phyloP scores from a whole-genome alignment of 441 rosid species.

The Metrosideros polymorpha region DNA sequence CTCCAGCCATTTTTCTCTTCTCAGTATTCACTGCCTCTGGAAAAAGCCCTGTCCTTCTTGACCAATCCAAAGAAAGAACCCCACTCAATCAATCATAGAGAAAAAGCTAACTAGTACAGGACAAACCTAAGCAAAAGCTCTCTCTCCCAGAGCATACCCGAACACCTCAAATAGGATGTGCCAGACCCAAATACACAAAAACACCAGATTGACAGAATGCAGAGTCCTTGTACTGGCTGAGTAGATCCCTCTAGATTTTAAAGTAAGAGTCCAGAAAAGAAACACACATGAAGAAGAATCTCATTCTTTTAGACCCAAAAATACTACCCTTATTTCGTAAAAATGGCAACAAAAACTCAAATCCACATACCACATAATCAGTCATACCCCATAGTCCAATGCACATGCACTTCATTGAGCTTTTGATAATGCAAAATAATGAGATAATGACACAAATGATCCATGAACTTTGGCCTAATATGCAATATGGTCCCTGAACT shows the following conservation, averaged over 20 bases:
- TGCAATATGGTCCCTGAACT: no score
- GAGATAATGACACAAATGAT: no score
- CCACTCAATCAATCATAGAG: not conserved
- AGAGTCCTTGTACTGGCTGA: not conserved
- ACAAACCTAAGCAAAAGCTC: not conserved
- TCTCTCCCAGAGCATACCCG: not conserved
- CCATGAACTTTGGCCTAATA: no score
- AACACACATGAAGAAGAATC: not conserved
- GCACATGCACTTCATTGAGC: not conserved
- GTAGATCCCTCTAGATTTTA: not conserved
- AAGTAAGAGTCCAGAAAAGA: not conserved
- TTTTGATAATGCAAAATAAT: not conserved
- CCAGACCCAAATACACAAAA: not conserved
- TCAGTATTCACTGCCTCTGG: not conserved
- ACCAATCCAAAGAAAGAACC: not conserved
- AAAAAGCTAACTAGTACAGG: not conserved
- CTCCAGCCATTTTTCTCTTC: not conserved
- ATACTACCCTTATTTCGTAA: not conserved
- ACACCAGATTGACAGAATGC: not conserved
- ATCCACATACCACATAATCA: not conserved
- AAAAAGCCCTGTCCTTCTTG: not conserved
- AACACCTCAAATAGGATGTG: not conserved
- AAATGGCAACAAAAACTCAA: not conserved
- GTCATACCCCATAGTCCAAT: not conserved
- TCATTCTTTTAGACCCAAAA: not conserved